A percentile compares a stretch with the other conserved stretches of the same genome.
Evolutionary conservation across 1,284 basidiomycete species (phyloP).

Genomic region (Fistulina hepatica): DNA sequence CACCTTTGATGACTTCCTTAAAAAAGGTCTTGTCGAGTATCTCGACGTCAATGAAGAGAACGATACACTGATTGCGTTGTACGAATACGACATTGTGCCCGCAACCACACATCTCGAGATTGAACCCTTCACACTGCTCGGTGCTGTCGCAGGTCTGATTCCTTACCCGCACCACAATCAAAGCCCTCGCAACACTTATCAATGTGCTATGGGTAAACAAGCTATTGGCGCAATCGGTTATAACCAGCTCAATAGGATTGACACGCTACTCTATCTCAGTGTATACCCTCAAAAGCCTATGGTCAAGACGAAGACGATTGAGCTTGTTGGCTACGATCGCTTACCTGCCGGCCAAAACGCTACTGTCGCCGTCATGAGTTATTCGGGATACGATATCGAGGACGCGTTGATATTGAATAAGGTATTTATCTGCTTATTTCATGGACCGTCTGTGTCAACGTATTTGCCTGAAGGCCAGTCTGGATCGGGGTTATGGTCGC

Average conservation of each 20-base stretch:
- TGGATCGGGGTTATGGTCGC: slow-evolving; percentile 95
- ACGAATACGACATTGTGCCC: slow-evolving; percentile 79
- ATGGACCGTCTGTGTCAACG: slow-evolving; percentile 11
- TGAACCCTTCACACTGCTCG: slow-evolving; percentile 96
- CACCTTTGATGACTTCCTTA: slow-evolving; percentile 92
- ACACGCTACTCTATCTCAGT: slow-evolving; percentile 95
- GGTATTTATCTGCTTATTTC: slow-evolving; percentile 26
- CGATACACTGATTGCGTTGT: slow-evolving; percentile 93
- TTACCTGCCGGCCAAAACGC: slow-evolving; percentile 98
- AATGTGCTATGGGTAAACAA: slow-evolving; percentile 99
- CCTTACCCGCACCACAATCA: slow-evolving; percentile 99
- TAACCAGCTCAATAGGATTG: slow-evolving; percentile 97
- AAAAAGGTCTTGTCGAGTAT: slow-evolving; percentile 96
- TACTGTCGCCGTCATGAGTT: slow-evolving; percentile 98
- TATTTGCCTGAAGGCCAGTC: slow-evolving; percentile 52
- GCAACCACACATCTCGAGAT: slow-evolving; percentile 95
- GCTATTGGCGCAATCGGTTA: slow-evolving; percentile 99
- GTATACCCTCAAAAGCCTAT: slow-evolving; percentile 99
- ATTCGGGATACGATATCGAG: slow-evolving; percentile 99
- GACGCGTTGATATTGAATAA: slow-evolving; percentile 97
- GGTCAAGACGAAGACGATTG: slow-evolving; percentile 99
- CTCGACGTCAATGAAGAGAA: slow-evolving; percentile 99
- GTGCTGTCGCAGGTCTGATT: slow-evolving; percentile 95
- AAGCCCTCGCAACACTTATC: slow-evolving; percentile 97
- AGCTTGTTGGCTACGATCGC: slow-evolving; percentile 92